These are phyloP conservation scores for Ustilaginoidea virens DNA, from an alignment of 2,329 filamentous ascomycete species.

Conservation along the genomic window DNA sequence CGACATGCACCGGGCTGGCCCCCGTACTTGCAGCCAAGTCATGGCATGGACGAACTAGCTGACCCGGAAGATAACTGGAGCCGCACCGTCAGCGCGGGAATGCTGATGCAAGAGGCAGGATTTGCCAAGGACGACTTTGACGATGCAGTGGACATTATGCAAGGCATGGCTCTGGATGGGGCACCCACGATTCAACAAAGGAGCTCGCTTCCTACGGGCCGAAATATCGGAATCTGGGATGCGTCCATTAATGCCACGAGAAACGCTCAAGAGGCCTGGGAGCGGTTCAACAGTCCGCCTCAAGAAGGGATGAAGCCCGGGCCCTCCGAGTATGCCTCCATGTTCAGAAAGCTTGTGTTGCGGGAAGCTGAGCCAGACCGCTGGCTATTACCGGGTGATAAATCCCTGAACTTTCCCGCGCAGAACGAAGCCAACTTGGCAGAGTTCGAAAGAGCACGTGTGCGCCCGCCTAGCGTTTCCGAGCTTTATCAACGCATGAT, in stretches of 20 bases:
- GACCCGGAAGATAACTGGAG: slow-evolving; percentile 36
- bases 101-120: slow-evolving; percentile 40
- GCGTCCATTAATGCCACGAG: slow-evolving; percentile 41
- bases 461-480: slow-evolving; percentile 41
- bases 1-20: slow-evolving; percentile 42
- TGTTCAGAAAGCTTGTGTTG: slow-evolving; percentile 41
- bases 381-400: slow-evolving; percentile 41
- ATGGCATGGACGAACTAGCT: slow-evolving; percentile 43
- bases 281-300: slow-evolving; percentile 25
- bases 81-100: slow-evolving; percentile 34
- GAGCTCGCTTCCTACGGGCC: slow-evolving; percentile 7
- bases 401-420: slow-evolving; percentile 29
- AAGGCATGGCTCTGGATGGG: slow-evolving; percentile 32
- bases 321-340: slow-evolving; percentile 36
- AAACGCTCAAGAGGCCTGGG: slow-evolving; percentile 47
- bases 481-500: slow-evolving; percentile 46
- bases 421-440: slow-evolving; percentile 33
- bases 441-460: slow-evolving; percentile 48
- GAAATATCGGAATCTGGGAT: slow-evolving; percentile 29
- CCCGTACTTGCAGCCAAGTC: slow-evolving; percentile 39
- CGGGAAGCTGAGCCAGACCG: slow-evolving; percentile 12
- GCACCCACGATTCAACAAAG: slow-evolving; percentile 41
- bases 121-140: slow-evolving; percentile 33
- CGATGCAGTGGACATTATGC: slow-evolving; percentile 32
- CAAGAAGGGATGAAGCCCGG: slow-evolving; percentile 18